A percentile compares a stretch with the other conserved stretches of the same genome.
These are phyloP conservation scores for Alloascoidea hylecoeti DNA, from an alignment of 805 yeast species.

Conservation along the genomic window DNA sequence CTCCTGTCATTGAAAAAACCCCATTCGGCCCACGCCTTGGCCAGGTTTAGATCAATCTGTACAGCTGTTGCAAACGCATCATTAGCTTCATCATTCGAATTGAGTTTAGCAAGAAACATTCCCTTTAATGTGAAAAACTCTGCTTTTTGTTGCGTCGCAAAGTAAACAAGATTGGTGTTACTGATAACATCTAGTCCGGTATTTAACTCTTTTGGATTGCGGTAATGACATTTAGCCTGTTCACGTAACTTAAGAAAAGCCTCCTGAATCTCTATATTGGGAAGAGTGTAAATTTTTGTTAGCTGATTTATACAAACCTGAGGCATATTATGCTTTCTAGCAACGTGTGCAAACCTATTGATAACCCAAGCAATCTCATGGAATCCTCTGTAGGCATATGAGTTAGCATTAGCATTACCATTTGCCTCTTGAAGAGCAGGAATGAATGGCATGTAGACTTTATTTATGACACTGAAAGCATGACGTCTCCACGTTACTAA, in stretches of 20 bases:
- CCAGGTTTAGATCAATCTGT: constrained; percentile 83
- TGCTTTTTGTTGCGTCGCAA: constrained; percentile 96
- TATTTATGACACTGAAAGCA: constrained; percentile 91
- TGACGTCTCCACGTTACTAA: constrained; percentile 98
- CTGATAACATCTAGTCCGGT: constrained; percentile 96
- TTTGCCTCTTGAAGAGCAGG: constrained; percentile 68
- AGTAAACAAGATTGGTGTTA: constrained; percentile 89
- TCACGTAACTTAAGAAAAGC: constrained; percentile 92
- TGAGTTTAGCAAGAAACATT: constrained; percentile 87
- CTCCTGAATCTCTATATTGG: constrained; percentile 96
- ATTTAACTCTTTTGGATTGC: constrained; percentile 76
- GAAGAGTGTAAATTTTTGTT: constrained; percentile 87
- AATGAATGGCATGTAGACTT: constrained; percentile 84
- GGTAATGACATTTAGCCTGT: constrained; percentile 96
- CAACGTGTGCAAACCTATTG: constrained; percentile 96
- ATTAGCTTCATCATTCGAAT: constrained; percentile 88
- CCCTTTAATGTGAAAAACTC: constrained; percentile 97
- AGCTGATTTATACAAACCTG: constrained; percentile 91
- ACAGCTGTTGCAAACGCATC: constrained; percentile 98
- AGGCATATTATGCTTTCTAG: constrained; percentile 91
- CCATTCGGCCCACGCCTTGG: constrained; percentile 99
- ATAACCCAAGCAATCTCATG: constrained; percentile 99
- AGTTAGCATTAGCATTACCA: constrained; percentile 59
- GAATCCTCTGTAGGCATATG: constrained; percentile 94
- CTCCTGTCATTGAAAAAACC: constrained; percentile 88